Conservation (phyloP, 768 basidiomycete species). For the Trametes meyenii region DNA sequence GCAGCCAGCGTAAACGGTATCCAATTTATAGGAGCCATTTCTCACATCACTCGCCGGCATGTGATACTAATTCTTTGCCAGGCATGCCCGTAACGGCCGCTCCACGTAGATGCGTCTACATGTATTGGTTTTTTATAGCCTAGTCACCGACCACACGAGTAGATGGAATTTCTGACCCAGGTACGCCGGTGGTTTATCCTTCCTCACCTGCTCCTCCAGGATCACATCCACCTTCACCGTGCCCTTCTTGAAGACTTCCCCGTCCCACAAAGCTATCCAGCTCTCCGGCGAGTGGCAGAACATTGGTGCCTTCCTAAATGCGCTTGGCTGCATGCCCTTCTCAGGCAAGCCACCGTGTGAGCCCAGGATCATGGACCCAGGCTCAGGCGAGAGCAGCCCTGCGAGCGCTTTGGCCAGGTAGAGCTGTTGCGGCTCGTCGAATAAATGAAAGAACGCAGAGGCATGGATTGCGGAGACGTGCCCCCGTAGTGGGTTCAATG, state of each 20-base stretch:
- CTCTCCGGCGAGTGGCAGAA: slow-evolving; percentile 40
- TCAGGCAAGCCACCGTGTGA: slow-evolving; percentile 37
- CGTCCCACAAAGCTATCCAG: slow-evolving; percentile 44
- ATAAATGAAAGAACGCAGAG: slow-evolving; percentile 53
- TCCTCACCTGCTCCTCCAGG: slow-evolving; percentile 14
- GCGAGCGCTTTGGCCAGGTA: slow-evolving; percentile 44
- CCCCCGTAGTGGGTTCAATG: slow-evolving; percentile 49
- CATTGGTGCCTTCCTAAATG: slow-evolving; percentile 16
- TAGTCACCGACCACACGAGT: slow-evolving; percentile 30
- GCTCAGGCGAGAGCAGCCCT: slow-evolving; percentile 40
- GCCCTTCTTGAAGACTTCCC: slow-evolving; percentile 38
- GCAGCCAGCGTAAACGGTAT: background rate
- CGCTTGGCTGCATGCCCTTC: slow-evolving; percentile 29
- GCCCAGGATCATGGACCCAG: slow-evolving; percentile 50
- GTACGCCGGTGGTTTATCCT: background rate
- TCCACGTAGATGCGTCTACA: background rate
- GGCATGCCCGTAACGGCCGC: no score
- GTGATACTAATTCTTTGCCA: background rate
- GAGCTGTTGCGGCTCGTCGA: slow-evolving; percentile 40
- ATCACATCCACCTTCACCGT: slow-evolving; percentile 32
- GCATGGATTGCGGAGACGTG: slow-evolving; percentile 52
- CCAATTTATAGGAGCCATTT: no score
- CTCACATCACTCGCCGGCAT: no score
- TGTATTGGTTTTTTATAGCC: slow-evolving; percentile 16
- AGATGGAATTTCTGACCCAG: slow-evolving; percentile 20